Percentiles rank a stretch among this genome's conserved stretches.
phyloP scores from a whole-genome alignment of 257 asterid genomes.

The Salvia miltiorrhiza region DNA sequence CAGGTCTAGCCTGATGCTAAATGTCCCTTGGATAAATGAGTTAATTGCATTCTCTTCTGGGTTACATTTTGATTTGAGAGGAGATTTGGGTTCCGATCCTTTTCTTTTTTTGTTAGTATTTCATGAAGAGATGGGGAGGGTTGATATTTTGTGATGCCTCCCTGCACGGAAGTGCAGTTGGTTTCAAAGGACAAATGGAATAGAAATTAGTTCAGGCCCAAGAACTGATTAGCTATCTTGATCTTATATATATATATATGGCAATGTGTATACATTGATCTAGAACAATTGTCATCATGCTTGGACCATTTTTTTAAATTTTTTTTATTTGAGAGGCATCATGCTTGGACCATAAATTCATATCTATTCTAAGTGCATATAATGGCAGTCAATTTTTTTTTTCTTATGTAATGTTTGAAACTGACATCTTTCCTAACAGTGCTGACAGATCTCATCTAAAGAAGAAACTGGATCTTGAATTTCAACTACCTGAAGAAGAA shows the following conservation, averaged over 20 bases:
- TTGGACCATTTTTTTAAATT: not conserved
- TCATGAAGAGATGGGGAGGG: not conserved
- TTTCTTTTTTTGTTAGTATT: not conserved
- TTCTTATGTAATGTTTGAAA: not conserved
- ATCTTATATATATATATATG: not conserved
- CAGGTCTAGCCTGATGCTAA: not conserved
- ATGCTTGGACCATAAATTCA: not conserved
- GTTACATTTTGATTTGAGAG: not conserved
- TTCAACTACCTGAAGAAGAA: constrained; percentile 74
- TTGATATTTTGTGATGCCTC: not conserved
- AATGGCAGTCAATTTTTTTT: not conserved
- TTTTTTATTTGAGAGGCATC: no score
- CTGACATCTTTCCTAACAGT: constrained; percentile 37
- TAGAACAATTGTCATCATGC: no score
- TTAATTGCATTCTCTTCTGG: not conserved
- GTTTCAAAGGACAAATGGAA: not conserved
- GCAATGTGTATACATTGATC: no score
- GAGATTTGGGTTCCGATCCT: not conserved
- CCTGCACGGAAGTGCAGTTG: not conserved
- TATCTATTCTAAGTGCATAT: not conserved
- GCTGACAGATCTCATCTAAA: constrained; percentile 94
- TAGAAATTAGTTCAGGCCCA: not conserved
- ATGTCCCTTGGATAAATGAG: not conserved
- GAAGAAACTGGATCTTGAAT: constrained; percentile 94
- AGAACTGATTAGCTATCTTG: not conserved